phyloP scores from a whole-genome alignment of 2,329 filamentous ascomycete species.

The Capronia coronata region DNA sequence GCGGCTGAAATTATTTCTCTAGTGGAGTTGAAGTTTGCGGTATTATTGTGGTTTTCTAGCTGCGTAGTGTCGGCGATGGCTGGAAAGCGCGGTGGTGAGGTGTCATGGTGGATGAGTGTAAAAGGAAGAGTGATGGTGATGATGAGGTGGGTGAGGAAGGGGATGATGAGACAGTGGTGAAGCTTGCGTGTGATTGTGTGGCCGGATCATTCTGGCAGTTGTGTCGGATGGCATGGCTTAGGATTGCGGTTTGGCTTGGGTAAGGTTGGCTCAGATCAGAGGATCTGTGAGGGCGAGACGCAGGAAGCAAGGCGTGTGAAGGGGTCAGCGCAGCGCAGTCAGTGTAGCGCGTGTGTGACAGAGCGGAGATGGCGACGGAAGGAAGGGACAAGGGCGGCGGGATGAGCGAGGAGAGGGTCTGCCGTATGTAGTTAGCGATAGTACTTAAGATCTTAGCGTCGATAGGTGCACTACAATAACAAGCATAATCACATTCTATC shows the following conservation, averaged over 20 bases:
- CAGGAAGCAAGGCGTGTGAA: conserved; percentile 1
- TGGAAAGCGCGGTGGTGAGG: conserved; percentile 23
- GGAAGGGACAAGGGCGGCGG: not conserved
- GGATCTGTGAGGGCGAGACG: conserved; percentile 4
- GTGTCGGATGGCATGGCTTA: conserved; percentile 16
- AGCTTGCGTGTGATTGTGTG: conserved; percentile 22
- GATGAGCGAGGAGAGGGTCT: not conserved
- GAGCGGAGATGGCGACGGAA: conserved; percentile 7
- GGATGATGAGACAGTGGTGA: conserved; percentile 25
- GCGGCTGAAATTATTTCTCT: conserved; percentile 18
- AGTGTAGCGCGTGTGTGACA: conserved; percentile 7
- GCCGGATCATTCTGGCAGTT: conserved; percentile 21
- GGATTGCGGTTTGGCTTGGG: conserved; percentile 17
- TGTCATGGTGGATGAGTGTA: conserved; percentile 24
- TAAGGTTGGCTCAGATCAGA: conserved; percentile 22
- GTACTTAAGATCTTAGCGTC: not conserved
- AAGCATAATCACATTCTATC: too few relatives aligned
- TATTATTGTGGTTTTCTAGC: conserved; percentile 14
- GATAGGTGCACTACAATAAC: too few relatives aligned
- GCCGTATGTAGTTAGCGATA: not conserved
- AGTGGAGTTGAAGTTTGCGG: conserved; percentile 12
- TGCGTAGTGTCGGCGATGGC: conserved; percentile 28
- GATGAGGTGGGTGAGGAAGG: conserved; percentile 22
- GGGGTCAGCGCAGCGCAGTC: not conserved
- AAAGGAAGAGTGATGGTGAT: conserved; percentile 18